A percentile compares a stretch with the other conserved stretches of the same genome.
phyloP scores from a whole-genome alignment of 192 early-diverging fungal genomes.

The Cladochytrium replicatum region DNA sequence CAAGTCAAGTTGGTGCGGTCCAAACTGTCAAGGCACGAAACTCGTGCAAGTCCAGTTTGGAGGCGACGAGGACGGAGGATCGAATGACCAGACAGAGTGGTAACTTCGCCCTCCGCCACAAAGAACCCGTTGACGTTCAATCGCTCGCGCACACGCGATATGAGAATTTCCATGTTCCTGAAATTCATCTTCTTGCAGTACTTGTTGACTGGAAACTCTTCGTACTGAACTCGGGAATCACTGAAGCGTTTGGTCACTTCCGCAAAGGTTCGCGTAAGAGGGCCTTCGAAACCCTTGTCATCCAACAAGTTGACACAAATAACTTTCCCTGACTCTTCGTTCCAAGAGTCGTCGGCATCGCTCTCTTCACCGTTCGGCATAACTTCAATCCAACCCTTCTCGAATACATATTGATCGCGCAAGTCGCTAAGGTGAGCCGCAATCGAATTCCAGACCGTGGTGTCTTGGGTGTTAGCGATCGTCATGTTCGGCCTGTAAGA shows the following conservation, averaged over 20 bases:
- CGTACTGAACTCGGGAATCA: slow-evolving; percentile 35
- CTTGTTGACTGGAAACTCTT: slow-evolving; percentile 44
- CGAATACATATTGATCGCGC: slow-evolving; percentile 35
- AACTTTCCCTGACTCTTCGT: too few relatives aligned
- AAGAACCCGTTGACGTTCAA: slow-evolving; percentile 36
- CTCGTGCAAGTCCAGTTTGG: slow-evolving; percentile 39
- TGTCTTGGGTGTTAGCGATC: slow-evolving; percentile 28
- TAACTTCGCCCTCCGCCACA: slow-evolving; percentile 36
- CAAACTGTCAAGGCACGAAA: slow-evolving; percentile 43
- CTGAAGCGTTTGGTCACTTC: slow-evolving; percentile 22
- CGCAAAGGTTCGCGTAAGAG: slow-evolving; percentile 33
- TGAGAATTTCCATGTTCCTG: slow-evolving; percentile 39
- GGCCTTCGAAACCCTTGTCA: slow-evolving; percentile 34
- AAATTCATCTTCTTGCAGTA: slow-evolving; percentile 45
- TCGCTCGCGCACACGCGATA: slow-evolving; percentile 31
- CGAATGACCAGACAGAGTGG: slow-evolving; percentile 5
- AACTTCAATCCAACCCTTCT: too few relatives aligned
- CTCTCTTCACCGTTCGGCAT: too few relatives aligned
- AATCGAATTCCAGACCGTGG: slow-evolving; percentile 29
- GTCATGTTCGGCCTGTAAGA: slow-evolving; percentile 33
- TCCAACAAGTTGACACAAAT: slow-evolving; percentile 47
- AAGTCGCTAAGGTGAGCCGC: slow-evolving; percentile 36
- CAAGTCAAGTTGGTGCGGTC: slow-evolving; percentile 49
- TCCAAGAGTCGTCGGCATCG: too few relatives aligned
- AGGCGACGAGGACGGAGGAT: slow-evolving; percentile 12